A percentile compares a stretch with the other conserved stretches of the same genome.
Conservation (phyloP, 345 rosid species). For the Garcia nutans region DNA sequence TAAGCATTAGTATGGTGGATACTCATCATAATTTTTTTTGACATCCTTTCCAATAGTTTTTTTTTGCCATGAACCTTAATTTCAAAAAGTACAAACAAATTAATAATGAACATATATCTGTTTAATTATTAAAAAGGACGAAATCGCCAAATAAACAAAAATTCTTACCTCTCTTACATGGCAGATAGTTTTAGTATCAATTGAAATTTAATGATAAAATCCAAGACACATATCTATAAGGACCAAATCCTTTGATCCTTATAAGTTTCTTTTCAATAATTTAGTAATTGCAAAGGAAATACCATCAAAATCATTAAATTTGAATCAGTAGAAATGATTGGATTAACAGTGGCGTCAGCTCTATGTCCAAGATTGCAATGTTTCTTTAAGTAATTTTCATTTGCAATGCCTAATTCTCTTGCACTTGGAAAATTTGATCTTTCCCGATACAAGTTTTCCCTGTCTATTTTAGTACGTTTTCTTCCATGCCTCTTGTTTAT, state of each 20-base stretch:
- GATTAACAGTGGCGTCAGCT: conserved; percentile 23
- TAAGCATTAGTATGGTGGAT: conserved; percentile 30
- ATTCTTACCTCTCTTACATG: conserved; percentile 48
- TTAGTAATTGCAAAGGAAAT: not conserved
- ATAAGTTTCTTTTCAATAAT: conserved; percentile 1
- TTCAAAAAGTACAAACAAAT: too few species aligned
- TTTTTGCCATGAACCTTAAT: conserved; percentile 33
- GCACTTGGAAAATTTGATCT: conserved; percentile 40
- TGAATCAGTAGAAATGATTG: conserved; percentile 30
- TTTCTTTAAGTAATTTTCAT: conserved; percentile 12
- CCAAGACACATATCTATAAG: conserved; percentile 48
- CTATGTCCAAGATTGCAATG: conserved; percentile 51
- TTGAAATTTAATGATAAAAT: conserved; percentile 43
- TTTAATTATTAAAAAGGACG: too few species aligned
- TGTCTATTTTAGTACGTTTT: too few species aligned
- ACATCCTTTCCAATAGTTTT: conserved; percentile 17
- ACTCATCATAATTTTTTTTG: conserved; percentile 27
- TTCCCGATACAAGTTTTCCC: too few species aligned
- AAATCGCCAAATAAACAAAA: too few species aligned
- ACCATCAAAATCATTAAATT: conserved; percentile 25
- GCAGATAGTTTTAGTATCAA: conserved; percentile 44
- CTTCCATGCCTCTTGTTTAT: not conserved
- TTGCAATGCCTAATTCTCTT: conserved; percentile 35
- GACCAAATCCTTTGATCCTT: conserved; percentile 42
- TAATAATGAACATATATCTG: too few species aligned